A percentile compares a stretch with the other conserved stretches of the same genome.
These are phyloP conservation scores for Lyophyllum atratum DNA, from an alignment of 768 basidiomycete species.

Conservation along the genomic window DNA sequence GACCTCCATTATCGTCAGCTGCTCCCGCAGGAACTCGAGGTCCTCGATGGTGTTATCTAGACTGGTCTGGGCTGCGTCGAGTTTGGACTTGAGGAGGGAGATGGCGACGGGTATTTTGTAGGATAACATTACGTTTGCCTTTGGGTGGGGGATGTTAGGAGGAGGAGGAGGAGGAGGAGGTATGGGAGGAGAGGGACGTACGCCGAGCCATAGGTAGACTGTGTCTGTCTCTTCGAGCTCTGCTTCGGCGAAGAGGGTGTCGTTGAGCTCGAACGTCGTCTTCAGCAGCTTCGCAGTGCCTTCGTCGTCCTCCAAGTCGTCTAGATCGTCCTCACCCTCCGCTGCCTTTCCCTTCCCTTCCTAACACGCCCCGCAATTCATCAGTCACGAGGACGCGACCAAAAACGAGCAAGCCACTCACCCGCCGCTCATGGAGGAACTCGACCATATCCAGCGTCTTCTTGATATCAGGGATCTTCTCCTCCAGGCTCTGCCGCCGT, in stretches of 20 bases:
- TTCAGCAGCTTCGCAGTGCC: constrained; percentile 55
- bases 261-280: constrained; percentile 94
- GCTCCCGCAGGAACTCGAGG: constrained; percentile 90
- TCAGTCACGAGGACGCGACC: neutral
- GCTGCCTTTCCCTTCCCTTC: constrained; percentile 58
- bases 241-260: constrained; percentile 93
- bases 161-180: neutral
- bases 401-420: constrained; percentile 33
- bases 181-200: constrained; percentile 40
- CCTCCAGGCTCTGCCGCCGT: constrained; percentile 76
- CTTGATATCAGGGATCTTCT: constrained; percentile 95
- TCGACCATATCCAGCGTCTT: constrained; percentile 92
- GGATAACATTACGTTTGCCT: constrained; percentile 98
- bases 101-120: constrained; percentile 85
- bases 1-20: constrained; percentile 94
- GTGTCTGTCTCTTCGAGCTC: constrained; percentile 84
- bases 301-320: constrained; percentile 50
- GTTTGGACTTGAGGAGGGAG: constrained; percentile 72
- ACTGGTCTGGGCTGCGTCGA: constrained; percentile 65
- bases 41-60: constrained; percentile 79
- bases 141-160: neutral
- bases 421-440: constrained; percentile 71
- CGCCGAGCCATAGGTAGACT: constrained; percentile 95
- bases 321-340: constrained; percentile 52
- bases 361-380: constrained; percentile 33